A percentile compares a stretch with the other conserved stretches of the same genome.
phyloP scores from a whole-genome alignment of 2,329 filamentous ascomycete genomes.

The Pezicula carpinea region DNA sequence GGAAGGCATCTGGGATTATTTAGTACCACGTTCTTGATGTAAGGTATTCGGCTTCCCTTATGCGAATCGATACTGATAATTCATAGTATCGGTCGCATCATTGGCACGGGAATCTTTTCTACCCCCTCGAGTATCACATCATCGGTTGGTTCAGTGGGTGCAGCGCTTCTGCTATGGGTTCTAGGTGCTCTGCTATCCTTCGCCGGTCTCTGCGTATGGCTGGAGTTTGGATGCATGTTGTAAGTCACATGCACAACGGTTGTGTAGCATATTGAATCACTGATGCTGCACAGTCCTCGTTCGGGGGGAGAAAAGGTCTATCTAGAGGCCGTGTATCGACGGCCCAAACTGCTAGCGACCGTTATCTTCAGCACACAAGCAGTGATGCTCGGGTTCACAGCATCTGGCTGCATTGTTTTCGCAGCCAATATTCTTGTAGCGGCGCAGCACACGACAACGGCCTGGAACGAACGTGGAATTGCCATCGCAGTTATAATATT shows the following conservation, averaged over 20 bases:
- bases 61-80: too few species aligned
- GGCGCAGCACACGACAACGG: constrained; percentile 39
- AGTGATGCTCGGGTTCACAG: constrained; percentile 47
- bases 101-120: constrained; percentile 55
- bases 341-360: constrained; percentile 45
- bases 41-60: too few species aligned
- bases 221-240: constrained; percentile 40
- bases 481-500: constrained; percentile 39
- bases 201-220: constrained; percentile 38
- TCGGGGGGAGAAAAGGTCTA: constrained; percentile 48
- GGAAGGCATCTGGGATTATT: constrained; percentile 14
- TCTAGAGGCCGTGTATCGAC: constrained; percentile 45
- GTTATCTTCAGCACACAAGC: constrained; percentile 47
- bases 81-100: constrained; percentile 35
- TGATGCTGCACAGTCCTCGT: constrained; percentile 21
- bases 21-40: constrained; percentile 17
- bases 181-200: constrained; percentile 40
- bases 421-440: constrained; percentile 44
- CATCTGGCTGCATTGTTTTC: constrained; percentile 49
- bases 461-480: constrained; percentile 44
- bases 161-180: constrained; percentile 49
- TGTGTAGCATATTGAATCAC: too few species aligned
- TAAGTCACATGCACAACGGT: too few species aligned
- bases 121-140: constrained; percentile 50
- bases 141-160: constrained; percentile 47